Conservation (phyloP, 164 flowering plant genomes). For the Nelumbo lutea region DNA sequence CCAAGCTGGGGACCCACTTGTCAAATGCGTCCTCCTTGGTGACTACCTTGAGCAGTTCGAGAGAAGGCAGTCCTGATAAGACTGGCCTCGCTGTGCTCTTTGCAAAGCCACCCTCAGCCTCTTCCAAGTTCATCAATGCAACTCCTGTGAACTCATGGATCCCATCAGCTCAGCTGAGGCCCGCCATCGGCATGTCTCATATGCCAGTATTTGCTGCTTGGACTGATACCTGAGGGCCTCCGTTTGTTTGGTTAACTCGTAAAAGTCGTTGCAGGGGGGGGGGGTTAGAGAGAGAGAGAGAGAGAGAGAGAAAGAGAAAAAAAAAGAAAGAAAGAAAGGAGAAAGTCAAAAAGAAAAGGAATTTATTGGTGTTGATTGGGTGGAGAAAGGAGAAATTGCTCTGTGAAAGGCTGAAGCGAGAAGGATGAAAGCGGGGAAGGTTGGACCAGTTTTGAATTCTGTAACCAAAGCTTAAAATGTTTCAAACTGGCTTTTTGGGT, state of each 20-base stretch:
- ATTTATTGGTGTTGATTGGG: background rate
- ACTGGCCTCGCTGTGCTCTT: constrained; percentile 29
- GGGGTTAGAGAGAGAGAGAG: background rate
- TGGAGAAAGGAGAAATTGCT: background rate
- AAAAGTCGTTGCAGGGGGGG: constrained; percentile 30
- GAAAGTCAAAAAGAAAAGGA: background rate
- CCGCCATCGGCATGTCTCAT: constrained; percentile 50
- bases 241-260: background rate
- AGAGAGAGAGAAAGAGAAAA: constrained; percentile 1
- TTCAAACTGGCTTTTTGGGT: constrained; percentile 18
- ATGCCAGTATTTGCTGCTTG: constrained; percentile 83
- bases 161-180: constrained; percentile 44
- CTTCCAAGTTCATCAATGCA: constrained; percentile 24
- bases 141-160: constrained; percentile 40
- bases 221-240: constrained; percentile 42
- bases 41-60: constrained; percentile 61
- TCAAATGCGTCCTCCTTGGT: constrained; percentile 61
- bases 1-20: constrained; percentile 28
- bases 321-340: background rate
- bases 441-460: constrained; percentile 24
- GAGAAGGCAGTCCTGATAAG: constrained; percentile 71
- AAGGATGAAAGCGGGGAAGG: constrained; percentile 16
- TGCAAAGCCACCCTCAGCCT: constrained; percentile 29
- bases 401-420: background rate
- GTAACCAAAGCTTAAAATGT: constrained; percentile 24